Percentiles rank a stretch among this genome's conserved stretches.
These are phyloP conservation scores for Phytopythium oedochilum DNA, from an alignment of 352 stramenopile species.

Conservation along the genomic window DNA sequence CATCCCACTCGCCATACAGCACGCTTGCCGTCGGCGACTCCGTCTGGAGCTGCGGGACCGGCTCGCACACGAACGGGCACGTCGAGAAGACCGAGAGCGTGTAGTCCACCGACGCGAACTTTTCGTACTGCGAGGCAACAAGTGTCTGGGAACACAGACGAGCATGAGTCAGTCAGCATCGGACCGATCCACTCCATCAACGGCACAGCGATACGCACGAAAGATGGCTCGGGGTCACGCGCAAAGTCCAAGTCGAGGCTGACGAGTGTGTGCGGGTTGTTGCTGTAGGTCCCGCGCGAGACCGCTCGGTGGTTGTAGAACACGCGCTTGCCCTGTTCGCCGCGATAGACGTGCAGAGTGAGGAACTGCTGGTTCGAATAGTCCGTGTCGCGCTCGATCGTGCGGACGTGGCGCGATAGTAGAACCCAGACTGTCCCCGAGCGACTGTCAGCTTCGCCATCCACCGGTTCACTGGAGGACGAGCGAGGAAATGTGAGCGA, in stretches of 20 bases:
- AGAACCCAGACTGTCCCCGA: constrained; percentile 85
- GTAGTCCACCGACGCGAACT: constrained; percentile 87
- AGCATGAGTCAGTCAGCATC: not conserved
- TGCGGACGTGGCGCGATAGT: constrained; percentile 90
- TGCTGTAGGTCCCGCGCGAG: constrained; percentile 87
- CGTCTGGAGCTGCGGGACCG: constrained; percentile 39
- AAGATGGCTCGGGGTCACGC: constrained; percentile 44
- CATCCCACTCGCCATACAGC: constrained; percentile 40
- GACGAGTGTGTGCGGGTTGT: constrained; percentile 91
- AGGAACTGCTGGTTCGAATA: constrained; percentile 71
- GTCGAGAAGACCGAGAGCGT: constrained; percentile 86
- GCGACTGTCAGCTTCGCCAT: constrained; percentile 10
- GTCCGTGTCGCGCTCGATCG: constrained; percentile 59
- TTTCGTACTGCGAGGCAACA: constrained; percentile 92
- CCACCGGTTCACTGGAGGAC: not conserved
- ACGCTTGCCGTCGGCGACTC: constrained; percentile 32
- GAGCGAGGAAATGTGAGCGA: constrained; percentile 62
- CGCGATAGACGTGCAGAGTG: constrained; percentile 89
- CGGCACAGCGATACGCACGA: constrained; percentile 20
- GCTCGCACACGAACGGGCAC: constrained; percentile 53
- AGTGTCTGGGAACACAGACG: constrained; percentile 46
- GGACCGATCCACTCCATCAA: constrained; percentile 1
- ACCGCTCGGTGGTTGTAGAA: constrained; percentile 83
- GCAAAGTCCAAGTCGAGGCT: constrained; percentile 73
- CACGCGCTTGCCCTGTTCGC: constrained; percentile 53